phyloP scores from a whole-genome alignment of 495 filamentous ascomycete species.

The Hyaloscypha hepaticicola region DNA sequence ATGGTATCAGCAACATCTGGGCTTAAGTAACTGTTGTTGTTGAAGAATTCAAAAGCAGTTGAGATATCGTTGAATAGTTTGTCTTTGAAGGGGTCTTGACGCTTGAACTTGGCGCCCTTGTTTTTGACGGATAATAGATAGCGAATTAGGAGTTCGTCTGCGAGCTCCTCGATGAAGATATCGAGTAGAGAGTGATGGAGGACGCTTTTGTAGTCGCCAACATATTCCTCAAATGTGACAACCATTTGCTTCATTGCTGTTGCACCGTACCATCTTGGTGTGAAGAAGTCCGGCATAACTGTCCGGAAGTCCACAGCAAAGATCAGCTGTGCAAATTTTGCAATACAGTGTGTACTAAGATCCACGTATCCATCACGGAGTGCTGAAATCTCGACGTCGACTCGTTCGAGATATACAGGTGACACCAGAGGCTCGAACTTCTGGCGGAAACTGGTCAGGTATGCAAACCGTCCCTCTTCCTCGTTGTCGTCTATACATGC shows the following conservation, averaged over 20 bases:
- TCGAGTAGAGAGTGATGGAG: constrained; percentile 83
- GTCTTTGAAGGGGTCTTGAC: constrained; percentile 76
- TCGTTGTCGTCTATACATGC: constrained; percentile 90
- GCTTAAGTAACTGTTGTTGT: constrained; percentile 48
- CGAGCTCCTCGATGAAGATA: constrained; percentile 85
- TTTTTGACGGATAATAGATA: constrained; percentile 90
- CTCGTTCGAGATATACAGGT: constrained; percentile 71
- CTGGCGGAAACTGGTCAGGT: constrained; percentile 76
- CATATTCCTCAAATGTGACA: constrained; percentile 91
- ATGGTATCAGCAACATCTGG: constrained; percentile 54
- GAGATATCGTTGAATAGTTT: constrained; percentile 89
- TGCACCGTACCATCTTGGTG: constrained; percentile 77
- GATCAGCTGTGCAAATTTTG: constrained; percentile 77
- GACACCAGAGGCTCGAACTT: constrained; percentile 78
- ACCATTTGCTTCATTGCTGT: constrained; percentile 85
- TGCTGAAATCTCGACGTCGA: constrained; percentile 66
- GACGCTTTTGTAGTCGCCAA: constrained; percentile 76
- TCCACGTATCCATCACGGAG: constrained; percentile 92
- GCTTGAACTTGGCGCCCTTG: constrained; percentile 85
- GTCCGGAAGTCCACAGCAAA: constrained; percentile 82
- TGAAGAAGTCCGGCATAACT: constrained; percentile 88
- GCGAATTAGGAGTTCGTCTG: constrained; percentile 80
- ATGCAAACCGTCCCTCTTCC: constrained; percentile 66
- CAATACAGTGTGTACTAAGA: constrained; percentile 84
- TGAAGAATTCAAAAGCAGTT: constrained; percentile 79